phyloP scores from a whole-genome alignment of 192 early-diverging fungal genomes.

The Glomus cerebriforme region DNA sequence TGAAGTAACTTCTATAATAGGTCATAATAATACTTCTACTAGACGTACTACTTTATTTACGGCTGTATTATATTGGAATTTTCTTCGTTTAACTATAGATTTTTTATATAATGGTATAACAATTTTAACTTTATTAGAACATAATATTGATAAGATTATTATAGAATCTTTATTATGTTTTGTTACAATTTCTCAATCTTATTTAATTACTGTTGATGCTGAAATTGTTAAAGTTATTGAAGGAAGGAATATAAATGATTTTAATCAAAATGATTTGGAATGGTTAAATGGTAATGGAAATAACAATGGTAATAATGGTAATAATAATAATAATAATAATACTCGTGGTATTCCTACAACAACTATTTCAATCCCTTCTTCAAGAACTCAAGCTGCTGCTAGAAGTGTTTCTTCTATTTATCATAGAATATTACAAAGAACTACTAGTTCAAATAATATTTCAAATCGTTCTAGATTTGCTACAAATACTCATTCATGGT shows the following conservation, averaged over 20 bases:
- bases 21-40: neutral
- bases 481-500: neutral
- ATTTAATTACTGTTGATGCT: conserved; percentile 26
- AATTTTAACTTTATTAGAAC: neutral
- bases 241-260: neutral
- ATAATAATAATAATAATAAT: neutral
- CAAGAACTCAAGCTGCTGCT: neutral
- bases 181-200: conserved; percentile 9
- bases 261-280: neutral
- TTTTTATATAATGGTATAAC: conserved; percentile 9
- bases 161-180: neutral
- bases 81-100: neutral
- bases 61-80: conserved; percentile 28
- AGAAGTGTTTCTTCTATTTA: neutral
- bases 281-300: neutral
- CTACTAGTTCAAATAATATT: neutral
- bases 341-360: neutral
- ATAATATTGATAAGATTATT: neutral
- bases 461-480: neutral
- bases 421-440: neutral
- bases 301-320: neutral
- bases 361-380: neutral
- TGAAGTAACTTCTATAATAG: neutral
- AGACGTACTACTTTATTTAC: conserved; percentile 15
- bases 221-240: conserved; percentile 27